Evolutionary conservation across 768 basidiomycete species (phyloP).

Genomic region (Austroboletus festivus): DNA sequence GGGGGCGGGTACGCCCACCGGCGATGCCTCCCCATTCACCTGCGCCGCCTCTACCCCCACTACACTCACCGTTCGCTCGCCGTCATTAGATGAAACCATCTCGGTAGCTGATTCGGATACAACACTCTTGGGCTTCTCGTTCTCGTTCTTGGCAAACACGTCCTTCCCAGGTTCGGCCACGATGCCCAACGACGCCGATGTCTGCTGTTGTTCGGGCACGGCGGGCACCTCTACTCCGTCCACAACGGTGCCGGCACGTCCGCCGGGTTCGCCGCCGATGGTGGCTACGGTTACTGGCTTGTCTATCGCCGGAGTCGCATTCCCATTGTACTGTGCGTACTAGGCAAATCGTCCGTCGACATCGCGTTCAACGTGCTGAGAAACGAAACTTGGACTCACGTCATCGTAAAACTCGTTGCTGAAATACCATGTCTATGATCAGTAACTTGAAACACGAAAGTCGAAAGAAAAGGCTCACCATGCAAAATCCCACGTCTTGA

Average conservation of each 20-base stretch:
- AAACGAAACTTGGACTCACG: slow-evolving; percentile 38
- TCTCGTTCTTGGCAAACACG: slow-evolving; percentile 57
- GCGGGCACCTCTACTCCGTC: slow-evolving; percentile 32
- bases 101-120: too few relatives aligned
- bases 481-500: slow-evolving; percentile 95
- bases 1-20: too few relatives aligned
- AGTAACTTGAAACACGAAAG: neutral
- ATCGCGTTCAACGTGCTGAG: neutral
- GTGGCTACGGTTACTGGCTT: slow-evolving; percentile 42
- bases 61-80: slow-evolving; percentile 38
- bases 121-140: slow-evolving; percentile 51
- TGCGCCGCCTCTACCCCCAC: slow-evolving; percentile 3
- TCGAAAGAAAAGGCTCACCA: slow-evolving; percentile 50
- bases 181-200: slow-evolving; percentile 45
- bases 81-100: too few relatives aligned
- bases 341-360: slow-evolving; percentile 23
- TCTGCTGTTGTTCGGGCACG: slow-evolving; percentile 27
- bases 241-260: slow-evolving; percentile 53
- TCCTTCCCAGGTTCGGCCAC: slow-evolving; percentile 72
- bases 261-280: slow-evolving; percentile 51
- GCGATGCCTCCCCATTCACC: neutral
- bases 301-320: slow-evolving; percentile 37
- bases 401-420: slow-evolving; percentile 70
- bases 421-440: neutral
- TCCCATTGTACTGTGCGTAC: slow-evolving; percentile 55